Percentiles rank a stretch among this genome's conserved stretches.
Evolutionary conservation across 306 rosid genomes (phyloP).

Genomic region (Crotalaria pallida): DNA sequence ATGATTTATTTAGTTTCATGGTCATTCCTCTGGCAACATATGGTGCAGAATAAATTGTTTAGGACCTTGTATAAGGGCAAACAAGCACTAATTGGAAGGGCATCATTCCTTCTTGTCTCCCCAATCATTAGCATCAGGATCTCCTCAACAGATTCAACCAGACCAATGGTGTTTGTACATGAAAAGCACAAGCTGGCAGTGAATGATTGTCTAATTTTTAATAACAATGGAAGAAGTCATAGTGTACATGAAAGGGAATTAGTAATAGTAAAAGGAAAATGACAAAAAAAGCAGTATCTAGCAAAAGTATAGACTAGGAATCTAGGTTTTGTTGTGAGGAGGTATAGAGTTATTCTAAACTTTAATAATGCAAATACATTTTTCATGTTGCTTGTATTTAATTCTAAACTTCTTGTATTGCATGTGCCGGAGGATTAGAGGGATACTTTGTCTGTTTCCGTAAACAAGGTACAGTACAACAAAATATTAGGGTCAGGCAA

Average conservation of each 20-base stretch:
- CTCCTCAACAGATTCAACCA: not conserved
- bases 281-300: slow-evolving; percentile 30
- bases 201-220: slow-evolving; percentile 25
- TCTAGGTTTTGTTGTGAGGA: slow-evolving; percentile 17
- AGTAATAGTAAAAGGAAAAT: not conserved
- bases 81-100: not conserved
- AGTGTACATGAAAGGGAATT: not conserved
- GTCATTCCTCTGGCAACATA: not conserved
- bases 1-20: slow-evolving; percentile 20
- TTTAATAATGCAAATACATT: not conserved
- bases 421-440: slow-evolving; percentile 17
- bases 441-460: not conserved
- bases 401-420: not conserved
- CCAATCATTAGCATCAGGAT: slow-evolving; percentile 19
- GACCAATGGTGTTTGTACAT: not conserved
- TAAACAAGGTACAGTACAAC: not conserved
- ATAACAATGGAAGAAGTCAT: not conserved
- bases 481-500: not conserved
- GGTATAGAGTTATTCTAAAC: slow-evolving; percentile 1
- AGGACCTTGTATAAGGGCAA: not conserved
- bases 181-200: slow-evolving; percentile 21
- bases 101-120: slow-evolving; percentile 21
- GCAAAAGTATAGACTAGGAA: slow-evolving; percentile 20
- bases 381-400: not conserved
- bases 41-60: slow-evolving; percentile 13